A percentile compares a stretch with the other conserved stretches of the same genome.
phyloP scores from a whole-genome alignment of 2,329 filamentous ascomycete genomes.

The Aureobasidium vineae region DNA sequence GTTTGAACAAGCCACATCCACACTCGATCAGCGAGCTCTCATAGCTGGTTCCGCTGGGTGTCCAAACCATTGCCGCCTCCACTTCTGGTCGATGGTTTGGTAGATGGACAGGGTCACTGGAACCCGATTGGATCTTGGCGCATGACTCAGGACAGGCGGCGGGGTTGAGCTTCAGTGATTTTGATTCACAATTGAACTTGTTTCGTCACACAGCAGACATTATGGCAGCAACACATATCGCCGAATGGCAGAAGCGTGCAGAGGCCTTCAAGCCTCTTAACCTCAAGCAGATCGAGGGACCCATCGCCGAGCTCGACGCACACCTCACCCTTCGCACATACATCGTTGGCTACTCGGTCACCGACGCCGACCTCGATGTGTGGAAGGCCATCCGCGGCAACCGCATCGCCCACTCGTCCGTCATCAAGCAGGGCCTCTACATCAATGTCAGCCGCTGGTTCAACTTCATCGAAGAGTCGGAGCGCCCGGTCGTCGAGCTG shows the following conservation, averaged over 20 bases:
- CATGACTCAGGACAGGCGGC: slow-evolving; percentile 1
- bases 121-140: not conserved
- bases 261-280: slow-evolving; percentile 59
- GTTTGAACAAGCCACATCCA: too few species aligned
- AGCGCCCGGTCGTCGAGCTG: slow-evolving; percentile 65
- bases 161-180: slow-evolving; percentile 13
- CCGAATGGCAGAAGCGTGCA: slow-evolving; percentile 58
- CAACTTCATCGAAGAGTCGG: slow-evolving; percentile 74
- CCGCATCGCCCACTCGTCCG: slow-evolving; percentile 70
- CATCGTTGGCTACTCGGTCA: slow-evolving; percentile 75
- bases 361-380: slow-evolving; percentile 73
- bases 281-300: slow-evolving; percentile 77
- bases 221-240: slow-evolving; percentile 37
- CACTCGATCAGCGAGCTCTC: too few species aligned
- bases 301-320: slow-evolving; percentile 75
- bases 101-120: not conserved
- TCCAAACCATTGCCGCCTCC: too few species aligned
- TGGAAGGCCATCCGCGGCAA: slow-evolving; percentile 83
- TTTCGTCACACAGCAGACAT: slow-evolving; percentile 20
- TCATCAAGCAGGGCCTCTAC: slow-evolving; percentile 74
- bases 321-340: slow-evolving; percentile 85
- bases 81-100: not conserved
- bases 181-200: slow-evolving; percentile 9
- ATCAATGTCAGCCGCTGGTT: slow-evolving; percentile 85
- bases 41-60: too few species aligned